Base-by-base conservation (phyloP, 371 early-diverging fungal species). In the Capniomyces stellatus region DNA sequence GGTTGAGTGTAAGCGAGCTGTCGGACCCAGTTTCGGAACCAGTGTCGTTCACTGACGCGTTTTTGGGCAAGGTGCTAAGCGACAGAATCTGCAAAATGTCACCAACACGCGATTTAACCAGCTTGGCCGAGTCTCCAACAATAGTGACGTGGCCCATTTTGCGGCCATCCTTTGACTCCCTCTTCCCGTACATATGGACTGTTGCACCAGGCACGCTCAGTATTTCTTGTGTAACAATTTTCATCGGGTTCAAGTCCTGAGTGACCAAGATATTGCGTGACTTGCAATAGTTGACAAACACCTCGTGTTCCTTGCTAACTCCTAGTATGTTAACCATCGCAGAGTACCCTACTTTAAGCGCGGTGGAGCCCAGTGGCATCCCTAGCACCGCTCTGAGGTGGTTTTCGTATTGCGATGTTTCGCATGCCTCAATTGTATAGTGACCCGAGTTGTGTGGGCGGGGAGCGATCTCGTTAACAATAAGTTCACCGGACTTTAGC, bases 381-480 rank as follows among this genome's bases (percentile, higher is more conserved):
- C 87, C 92, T 12, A 87, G 69, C 43, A 94, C 83, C 40, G 89
- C 86, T n/a, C 97, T 86, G 61, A 96, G 66, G 58, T 96, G 97
- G 65, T 96, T 87, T 61, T 96, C 97, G 58, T 81, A 96, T 66
- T 96, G 97, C 18, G 92, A 91, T 3, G 97, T 94, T 42, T 87
- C 72, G 66, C 93, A 93, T 0, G 94, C 94, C 62, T 96, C 97
- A 57, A 88, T 91, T 1, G 97, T 93, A 63, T 90, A 93, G 64
- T 96, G 97, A 51, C 97, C 97, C 22, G 93, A 92, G 73, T 96
- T 96, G 71, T 96, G 97, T 31, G 97, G 95, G 19, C 97, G 83
- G 40, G 97, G 97, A 2, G 97, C 97, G 58, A 96, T 87, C 65
- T 96, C 97, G 66, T 96, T 96, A 61, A 94, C 67, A 50, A 95